Evolutionary conservation across 805 yeast genomes (phyloP).

Genomic region (Komagataella mondaviorum): DNA sequence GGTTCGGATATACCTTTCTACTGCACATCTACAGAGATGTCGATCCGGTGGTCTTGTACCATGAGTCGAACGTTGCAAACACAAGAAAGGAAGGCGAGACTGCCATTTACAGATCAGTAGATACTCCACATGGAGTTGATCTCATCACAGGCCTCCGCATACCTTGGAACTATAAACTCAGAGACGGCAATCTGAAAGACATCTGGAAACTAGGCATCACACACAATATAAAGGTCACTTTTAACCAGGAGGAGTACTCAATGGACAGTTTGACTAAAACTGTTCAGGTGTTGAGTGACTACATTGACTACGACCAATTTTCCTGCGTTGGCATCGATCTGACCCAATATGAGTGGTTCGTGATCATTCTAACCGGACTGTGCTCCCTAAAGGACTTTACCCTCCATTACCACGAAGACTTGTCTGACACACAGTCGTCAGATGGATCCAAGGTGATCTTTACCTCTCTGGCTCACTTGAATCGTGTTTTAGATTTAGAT

Average conservation of each 20-base stretch:
- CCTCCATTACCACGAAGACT: neutral
- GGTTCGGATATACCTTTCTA: neutral
- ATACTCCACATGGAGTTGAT: conserved; percentile 60
- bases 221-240: conserved; percentile 7
- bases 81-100: conserved; percentile 59
- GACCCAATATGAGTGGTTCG: neutral
- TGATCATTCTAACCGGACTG: neutral
- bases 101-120: conserved; percentile 63
- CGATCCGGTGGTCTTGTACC: conserved; percentile 37
- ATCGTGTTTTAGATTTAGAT: conserved; percentile 11
- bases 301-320: neutral
- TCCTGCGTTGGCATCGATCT: conserved; percentile 1
- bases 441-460: neutral
- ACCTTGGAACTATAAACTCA: conserved; percentile 44
- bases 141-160: conserved; percentile 59
- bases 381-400: neutral
- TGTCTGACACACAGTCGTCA: neutral
- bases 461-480: neutral
- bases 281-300: neutral
- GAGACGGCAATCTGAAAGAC: conserved; percentile 70
- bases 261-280: conserved; percentile 7
- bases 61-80: conserved; percentile 54
- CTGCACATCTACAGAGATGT: conserved; percentile 23
- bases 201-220: conserved; percentile 43
- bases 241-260: conserved; percentile 15